These are phyloP conservation scores for Calonectria honghensis DNA, from an alignment of 2,329 filamentous ascomycete genomes.

Conservation along the genomic window DNA sequence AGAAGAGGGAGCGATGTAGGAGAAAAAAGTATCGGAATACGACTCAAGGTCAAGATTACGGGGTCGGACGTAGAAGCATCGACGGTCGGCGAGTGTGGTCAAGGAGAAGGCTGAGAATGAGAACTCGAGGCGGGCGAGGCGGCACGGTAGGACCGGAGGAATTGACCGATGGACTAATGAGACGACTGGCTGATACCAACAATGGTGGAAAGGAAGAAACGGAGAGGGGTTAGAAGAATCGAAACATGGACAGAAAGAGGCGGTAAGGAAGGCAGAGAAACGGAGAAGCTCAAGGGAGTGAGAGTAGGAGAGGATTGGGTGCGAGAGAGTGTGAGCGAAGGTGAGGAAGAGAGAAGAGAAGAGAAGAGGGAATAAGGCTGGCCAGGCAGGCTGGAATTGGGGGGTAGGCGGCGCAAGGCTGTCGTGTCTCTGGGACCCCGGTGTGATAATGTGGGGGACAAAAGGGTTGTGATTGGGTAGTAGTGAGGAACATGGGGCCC, in stretches of 20 bases:
- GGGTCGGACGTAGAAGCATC: conserved; percentile 12
- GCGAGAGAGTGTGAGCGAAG: conserved; percentile 33
- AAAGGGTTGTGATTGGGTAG: conserved; percentile 51
- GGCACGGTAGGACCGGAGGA: conserved; percentile 36
- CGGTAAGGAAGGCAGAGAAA: conserved; percentile 35
- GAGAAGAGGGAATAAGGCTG: conserved; percentile 56
- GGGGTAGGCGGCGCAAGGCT: conserved; percentile 54
- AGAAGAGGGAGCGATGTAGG: conserved; percentile 14
- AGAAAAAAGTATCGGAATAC: conserved; percentile 3
- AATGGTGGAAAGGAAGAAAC: conserved; percentile 32
- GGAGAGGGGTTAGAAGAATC: conserved; percentile 35
- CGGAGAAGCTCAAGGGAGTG: conserved; percentile 25
- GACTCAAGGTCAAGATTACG: conserved; percentile 2
- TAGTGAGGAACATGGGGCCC: conserved; percentile 49
- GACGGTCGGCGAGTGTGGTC: neutral
- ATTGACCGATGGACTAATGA: conserved; percentile 37
- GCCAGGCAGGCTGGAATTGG: conserved; percentile 52
- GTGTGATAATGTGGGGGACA: conserved; percentile 47
- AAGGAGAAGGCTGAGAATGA: conserved; percentile 26
- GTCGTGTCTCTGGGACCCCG: conserved; percentile 48
- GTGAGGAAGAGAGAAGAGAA: conserved; percentile 42
- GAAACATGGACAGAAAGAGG: conserved; percentile 41
- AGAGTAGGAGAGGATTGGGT: conserved; percentile 36
- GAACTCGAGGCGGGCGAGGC: conserved; percentile 32
- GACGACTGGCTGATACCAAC: conserved; percentile 41